phyloP scores from a whole-genome alignment of 306 rosid genomes.

The Argentina anserina region DNA sequence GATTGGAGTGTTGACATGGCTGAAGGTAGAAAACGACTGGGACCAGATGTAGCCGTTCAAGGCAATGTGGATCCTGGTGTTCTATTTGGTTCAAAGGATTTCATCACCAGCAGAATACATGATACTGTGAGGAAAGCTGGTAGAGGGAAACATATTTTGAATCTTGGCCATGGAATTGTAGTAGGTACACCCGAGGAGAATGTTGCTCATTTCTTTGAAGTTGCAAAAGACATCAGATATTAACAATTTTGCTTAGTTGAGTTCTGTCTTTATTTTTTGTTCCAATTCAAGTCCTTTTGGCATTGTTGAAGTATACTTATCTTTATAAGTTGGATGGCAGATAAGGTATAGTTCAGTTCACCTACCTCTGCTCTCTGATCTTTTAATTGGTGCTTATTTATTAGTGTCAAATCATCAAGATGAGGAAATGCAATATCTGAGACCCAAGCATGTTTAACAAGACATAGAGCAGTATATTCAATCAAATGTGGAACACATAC shows the following conservation, averaged over 20 bases:
- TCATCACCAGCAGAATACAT: slow-evolving; percentile 71
- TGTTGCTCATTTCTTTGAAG: slow-evolving; percentile 93
- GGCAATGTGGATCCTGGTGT: slow-evolving; percentile 98
- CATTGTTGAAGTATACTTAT: background rate
- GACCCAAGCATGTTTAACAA: background rate
- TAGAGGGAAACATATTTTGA: slow-evolving; percentile 68
- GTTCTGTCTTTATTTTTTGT: slow-evolving; percentile 1
- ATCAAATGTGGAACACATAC: background rate
- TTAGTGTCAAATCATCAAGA: background rate
- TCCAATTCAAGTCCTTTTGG: background rate
- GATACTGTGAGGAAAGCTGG: slow-evolving; percentile 88
- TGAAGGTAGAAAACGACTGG: slow-evolving; percentile 81
- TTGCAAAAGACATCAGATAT: slow-evolving; percentile 79
- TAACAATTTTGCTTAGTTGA: slow-evolving; percentile 26
- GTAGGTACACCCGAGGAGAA: slow-evolving; percentile 46
- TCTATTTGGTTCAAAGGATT: slow-evolving; percentile 87
- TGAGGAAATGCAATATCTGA: background rate
- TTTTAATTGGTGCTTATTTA: background rate
- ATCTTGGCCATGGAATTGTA: slow-evolving; percentile 52
- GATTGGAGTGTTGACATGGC: slow-evolving; percentile 99
- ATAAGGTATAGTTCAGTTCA: background rate
- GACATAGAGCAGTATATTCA: background rate
- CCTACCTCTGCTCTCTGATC: background rate
- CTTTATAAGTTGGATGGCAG: background rate
- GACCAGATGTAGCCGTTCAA: slow-evolving; percentile 76